Base-by-base conservation (phyloP, 208 protist genomes). In the Jaenimonas drosophilae region DNA sequence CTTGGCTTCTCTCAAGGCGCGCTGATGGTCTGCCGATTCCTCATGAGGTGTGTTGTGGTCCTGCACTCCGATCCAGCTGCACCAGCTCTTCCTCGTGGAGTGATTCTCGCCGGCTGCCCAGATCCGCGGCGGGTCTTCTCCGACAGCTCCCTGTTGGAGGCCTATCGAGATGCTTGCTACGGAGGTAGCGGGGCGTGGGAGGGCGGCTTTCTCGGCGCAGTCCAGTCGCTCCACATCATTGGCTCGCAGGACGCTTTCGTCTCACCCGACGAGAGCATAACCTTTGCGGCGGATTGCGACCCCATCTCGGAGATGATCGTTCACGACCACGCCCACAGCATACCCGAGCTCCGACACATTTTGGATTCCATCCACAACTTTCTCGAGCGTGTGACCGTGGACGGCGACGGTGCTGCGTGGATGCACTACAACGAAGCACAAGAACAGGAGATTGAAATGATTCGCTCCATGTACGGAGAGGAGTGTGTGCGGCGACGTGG, bases 1-100 rank as follows among this genome's bases (percentile, higher is more conserved):
- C 55, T 94, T 7, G 80, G 85, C 25, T 94, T 94, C 59, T 94
- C 85, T 1, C 85, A 94, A 49, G 85, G 85, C 1, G 72, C 59
- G 1, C 30, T 83, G 38, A 70, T 87, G 54, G 59, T 76, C 19
- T 74, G 62, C 31, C 85, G 79, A 6, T 89, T 64, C 31, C 50
- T 86, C 7, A 64, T 75, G 68, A 67, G 50, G 27, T 71, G 76
- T 14, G 16, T 24, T 4, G 23, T 60, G 26, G 42, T 37, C 44
- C 17, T 12, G 23, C 44, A 2, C 30, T 46, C 23, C 27, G 7
- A 11, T 14, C 49, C 59, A 26, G 21, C 34, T 5, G 59, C 45
- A 24, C 33, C 47, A 16, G 12, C 21, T 4, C 30, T 37, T n/a
- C n/a, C n/a, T n/a, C n/a, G n/a, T n/a, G 70, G 64, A 6, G 48